These are phyloP conservation scores for Pseudozyma pruni DNA, from an alignment of 1,284 basidiomycete genomes.

Conservation along the genomic window DNA sequence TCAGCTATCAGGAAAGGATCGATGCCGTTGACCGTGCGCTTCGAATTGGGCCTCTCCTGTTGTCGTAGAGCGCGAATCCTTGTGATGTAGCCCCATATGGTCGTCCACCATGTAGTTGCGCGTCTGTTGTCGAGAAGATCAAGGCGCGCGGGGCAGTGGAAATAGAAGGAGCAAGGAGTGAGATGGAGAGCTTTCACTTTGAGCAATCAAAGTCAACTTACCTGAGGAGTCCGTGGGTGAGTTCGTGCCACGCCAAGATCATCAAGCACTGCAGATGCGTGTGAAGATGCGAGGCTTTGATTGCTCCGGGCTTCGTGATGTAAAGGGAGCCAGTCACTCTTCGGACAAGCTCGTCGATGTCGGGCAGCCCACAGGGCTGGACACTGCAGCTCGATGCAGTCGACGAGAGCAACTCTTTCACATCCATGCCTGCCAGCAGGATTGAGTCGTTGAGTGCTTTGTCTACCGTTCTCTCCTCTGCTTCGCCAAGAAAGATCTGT, in stretches of 20 bases:
- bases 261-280: conserved; percentile 17
- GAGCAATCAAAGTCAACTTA: no score
- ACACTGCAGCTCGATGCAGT: neutral
- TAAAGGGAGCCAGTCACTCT: conserved; percentile 2
- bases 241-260: conserved; percentile 47
- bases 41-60: neutral
- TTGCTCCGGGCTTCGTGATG: conserved; percentile 1
- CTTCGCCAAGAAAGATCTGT: conserved; percentile 11
- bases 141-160: neutral
- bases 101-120: conserved; percentile 27
- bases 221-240: conserved; percentile 16
- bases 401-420: neutral
- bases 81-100: conserved; percentile 7
- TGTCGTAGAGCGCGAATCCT: conserved; percentile 3
- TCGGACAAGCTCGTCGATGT: neutral
- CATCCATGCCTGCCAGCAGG: conserved; percentile 12
- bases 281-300: conserved; percentile 11
- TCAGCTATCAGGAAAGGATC: conserved; percentile 5
- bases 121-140: no score
- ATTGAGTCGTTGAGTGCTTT: conserved; percentile 12
- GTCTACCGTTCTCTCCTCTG: conserved; percentile 4
- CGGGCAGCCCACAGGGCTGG: neutral
- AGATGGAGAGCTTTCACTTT: no score
- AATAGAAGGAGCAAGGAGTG: no score
- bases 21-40: conserved; percentile 28